Evolutionary conservation across 352 stramenopile species (phyloP).

Genomic region (Phytophthora cactorum): DNA sequence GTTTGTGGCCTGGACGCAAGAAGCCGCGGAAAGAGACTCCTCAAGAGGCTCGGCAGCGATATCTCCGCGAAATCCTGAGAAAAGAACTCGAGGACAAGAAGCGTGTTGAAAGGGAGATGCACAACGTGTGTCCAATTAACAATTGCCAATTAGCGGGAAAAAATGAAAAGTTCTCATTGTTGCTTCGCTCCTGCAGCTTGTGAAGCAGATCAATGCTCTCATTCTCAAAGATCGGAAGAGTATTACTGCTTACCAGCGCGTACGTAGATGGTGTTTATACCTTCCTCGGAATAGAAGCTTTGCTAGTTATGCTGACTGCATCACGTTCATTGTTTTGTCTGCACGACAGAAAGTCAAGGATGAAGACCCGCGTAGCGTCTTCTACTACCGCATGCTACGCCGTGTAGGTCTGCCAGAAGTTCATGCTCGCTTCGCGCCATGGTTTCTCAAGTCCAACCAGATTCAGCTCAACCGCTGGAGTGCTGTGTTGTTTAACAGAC

Average conservation of each 20-base stretch:
- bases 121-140: constrained; percentile 36
- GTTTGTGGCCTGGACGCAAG: constrained; percentile 25
- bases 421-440: constrained; percentile 76
- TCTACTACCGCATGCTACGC: constrained; percentile 83
- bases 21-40: constrained; percentile 43
- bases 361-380: constrained; percentile 71
- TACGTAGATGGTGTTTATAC: constrained; percentile 20
- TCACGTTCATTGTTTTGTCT: not conserved
- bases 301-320: too few relatives aligned
- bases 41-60: constrained; percentile 46
- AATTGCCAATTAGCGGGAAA: not conserved
- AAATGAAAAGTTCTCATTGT: not conserved
- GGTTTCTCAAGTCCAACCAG: constrained; percentile 82
- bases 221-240: constrained; percentile 67
- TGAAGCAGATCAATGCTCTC: constrained; percentile 72
- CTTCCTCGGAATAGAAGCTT: too few relatives aligned
- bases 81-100: constrained; percentile 48
- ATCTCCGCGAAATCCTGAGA: constrained; percentile 47
- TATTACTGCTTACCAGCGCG: constrained; percentile 53
- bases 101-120: constrained; percentile 45
- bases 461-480: constrained; percentile 76
- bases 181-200: constrained; percentile 44
- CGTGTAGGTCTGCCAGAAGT: constrained; percentile 71
- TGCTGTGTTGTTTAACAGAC: constrained; percentile 64
- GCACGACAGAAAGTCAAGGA: constrained; percentile 58